A percentile compares a stretch with the other conserved stretches of the same genome.
Evolutionary conservation across 2,329 filamentous ascomycete genomes (phyloP).

Genomic region (Epichloe typhina): DNA sequence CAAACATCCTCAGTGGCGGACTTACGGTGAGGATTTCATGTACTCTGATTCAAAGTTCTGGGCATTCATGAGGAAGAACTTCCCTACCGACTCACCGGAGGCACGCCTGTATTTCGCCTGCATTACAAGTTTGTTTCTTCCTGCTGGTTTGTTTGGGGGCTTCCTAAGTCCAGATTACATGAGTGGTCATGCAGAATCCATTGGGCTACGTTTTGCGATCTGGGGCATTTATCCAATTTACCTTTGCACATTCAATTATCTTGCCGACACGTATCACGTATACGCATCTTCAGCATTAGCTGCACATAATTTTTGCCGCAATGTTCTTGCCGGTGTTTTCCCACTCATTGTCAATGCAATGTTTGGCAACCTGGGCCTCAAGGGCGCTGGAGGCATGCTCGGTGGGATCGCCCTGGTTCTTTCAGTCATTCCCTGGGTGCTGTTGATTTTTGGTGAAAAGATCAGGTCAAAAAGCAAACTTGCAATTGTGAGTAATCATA

Average conservation of each 20-base stretch:
- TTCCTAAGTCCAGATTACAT: constrained; percentile 17
- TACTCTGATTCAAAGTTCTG: constrained; percentile 25
- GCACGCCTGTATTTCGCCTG: constrained; percentile 74
- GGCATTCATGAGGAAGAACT: constrained; percentile 29
- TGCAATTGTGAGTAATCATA: constrained; percentile 41
- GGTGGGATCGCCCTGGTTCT: constrained; percentile 57
- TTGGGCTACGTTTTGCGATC: constrained; percentile 61
- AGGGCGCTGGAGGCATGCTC: constrained; percentile 58
- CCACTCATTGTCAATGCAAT: constrained; percentile 63
- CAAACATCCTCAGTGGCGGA: constrained; percentile 25
- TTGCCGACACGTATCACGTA: constrained; percentile 75
- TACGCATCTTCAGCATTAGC: constrained; percentile 80
- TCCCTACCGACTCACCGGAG: constrained; percentile 51
- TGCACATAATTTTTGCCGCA: constrained; percentile 70
- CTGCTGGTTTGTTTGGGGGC: constrained; percentile 55
- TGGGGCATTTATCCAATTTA: constrained; percentile 83
- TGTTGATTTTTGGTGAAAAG: constrained; percentile 63
- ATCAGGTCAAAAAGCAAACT: constrained; percentile 69
- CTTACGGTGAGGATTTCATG: constrained; percentile 8
- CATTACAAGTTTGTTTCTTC: constrained; percentile 59
- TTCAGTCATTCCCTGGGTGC: constrained; percentile 31
- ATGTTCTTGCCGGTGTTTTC: constrained; percentile 69
- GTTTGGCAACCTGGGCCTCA: constrained; percentile 59
- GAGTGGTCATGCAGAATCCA: constrained; percentile 17
- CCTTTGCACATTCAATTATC: constrained; percentile 82